phyloP scores from a whole-genome alignment of 805 yeast species.

The Brettanomyces bruxellensis region DNA sequence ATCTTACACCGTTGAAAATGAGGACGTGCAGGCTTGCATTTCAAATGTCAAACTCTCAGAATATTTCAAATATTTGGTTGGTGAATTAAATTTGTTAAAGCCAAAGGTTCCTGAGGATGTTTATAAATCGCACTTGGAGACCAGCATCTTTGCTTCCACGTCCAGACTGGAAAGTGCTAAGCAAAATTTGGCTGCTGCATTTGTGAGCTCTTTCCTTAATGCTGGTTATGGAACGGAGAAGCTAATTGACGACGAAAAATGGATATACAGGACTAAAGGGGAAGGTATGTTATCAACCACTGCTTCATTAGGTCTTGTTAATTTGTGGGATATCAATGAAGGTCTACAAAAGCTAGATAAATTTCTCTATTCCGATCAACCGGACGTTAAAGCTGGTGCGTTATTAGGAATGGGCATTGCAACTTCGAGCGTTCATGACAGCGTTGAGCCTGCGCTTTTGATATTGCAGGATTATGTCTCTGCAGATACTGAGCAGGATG shows the following conservation, averaged over 20 bases:
- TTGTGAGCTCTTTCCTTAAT: slow-evolving; percentile 86
- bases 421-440: slow-evolving; percentile 90
- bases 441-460: slow-evolving; percentile 85
- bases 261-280: slow-evolving; percentile 91
- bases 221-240: slow-evolving; percentile 88
- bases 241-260: slow-evolving; percentile 59
- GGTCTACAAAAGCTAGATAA: slow-evolving; percentile 88
- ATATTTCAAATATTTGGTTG: slow-evolving; percentile 69
- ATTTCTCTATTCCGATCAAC: slow-evolving; percentile 76
- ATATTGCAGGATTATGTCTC: slow-evolving; percentile 65
- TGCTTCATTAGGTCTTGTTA: slow-evolving; percentile 83
- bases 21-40: slow-evolving; percentile 73
- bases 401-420: slow-evolving; percentile 90
- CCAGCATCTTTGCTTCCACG: slow-evolving; percentile 43
- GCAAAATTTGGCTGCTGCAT: slow-evolving; percentile 90
- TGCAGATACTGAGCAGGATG: slow-evolving; percentile 40
- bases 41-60: slow-evolving; percentile 73
- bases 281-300: slow-evolving; percentile 87
- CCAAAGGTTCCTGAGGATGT: slow-evolving; percentile 95
- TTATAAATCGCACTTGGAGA: slow-evolving; percentile 84
- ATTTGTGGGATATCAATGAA: slow-evolving; percentile 84
- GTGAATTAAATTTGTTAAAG: slow-evolving; percentile 79
- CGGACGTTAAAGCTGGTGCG: slow-evolving; percentile 92
- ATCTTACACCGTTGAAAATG: slow-evolving; percentile 60
- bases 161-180: slow-evolving; percentile 77